Base-by-base conservation (phyloP, 2,329 filamentous ascomycete genomes). In the Orbilia javanica region DNA sequence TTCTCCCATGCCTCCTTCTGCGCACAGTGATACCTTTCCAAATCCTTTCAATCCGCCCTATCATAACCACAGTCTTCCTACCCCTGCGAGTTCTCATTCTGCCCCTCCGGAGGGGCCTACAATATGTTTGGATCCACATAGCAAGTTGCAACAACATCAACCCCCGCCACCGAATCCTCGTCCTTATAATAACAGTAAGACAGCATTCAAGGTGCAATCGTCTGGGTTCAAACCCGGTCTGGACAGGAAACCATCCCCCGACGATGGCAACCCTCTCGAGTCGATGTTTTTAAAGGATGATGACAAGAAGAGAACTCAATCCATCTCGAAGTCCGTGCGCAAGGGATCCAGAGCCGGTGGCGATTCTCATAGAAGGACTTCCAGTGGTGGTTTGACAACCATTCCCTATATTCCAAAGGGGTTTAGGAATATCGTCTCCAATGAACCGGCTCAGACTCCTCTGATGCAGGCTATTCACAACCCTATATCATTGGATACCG, bases 401-500 rank as follows among this genome's bases (percentile, higher is more conserved):
- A 77, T 77, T 64, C 73, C 73, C 10, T 77, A 77, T 52, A 77
- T 77, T 60, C 73, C 73, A 34, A 77, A 77, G 27, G 73, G 73
- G 42, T 77, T 71, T 63, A 68, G 73, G 57, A 77, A 71, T 65
- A 77, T 77, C 1, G 60, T 67, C 36, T 65, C 73, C 18, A 77
- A 77, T 63, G 73, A 77, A 18, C 73, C 73, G 2, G 66, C 66
- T 4, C 73, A 77, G n/a, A 77, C 73, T 11, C 73, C 73, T 34
- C 18, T 77, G 73, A 77, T 77, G 73, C 73, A 77, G 55, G 73
- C 73, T 6, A 77, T 77, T 46, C 73, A 77, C 34, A 77, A 77
- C 63, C 73, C 73, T 5, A 77, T 77, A 66, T 77, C 73, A 1
- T 55, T 77, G 66, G 73, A 77, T 52, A 77, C 73, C 5, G 66